These are phyloP conservation scores for Moesziomyces aphidis DNA, from an alignment of 1,284 basidiomycete genomes.

Conservation along the genomic window DNA sequence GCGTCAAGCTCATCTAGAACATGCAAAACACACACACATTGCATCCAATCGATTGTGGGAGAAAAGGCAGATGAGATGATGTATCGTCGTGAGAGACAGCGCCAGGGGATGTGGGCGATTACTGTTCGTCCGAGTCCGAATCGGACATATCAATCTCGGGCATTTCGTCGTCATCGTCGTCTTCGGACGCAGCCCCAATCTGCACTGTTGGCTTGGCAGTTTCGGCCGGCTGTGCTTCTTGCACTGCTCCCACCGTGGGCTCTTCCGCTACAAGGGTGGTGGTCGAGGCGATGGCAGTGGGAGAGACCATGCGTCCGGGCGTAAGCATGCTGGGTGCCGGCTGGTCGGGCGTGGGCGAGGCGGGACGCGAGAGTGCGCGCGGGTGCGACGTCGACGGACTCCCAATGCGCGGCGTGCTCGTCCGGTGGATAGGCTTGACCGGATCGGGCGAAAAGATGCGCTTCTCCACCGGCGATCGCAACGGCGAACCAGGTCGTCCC, in stretches of 20 bases:
- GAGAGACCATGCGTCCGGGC: not conserved
- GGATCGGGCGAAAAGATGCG: conserved; percentile 42
- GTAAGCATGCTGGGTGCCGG: conserved; percentile 1
- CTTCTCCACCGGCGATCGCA: conserved; percentile 16
- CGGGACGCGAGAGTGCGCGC: conserved; percentile 12
- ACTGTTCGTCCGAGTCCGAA: conserved; percentile 36
- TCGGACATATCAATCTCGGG: conserved; percentile 47
- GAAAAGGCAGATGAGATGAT: too few species aligned
- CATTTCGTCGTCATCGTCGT: conserved; percentile 54
- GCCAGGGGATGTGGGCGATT: not conserved
- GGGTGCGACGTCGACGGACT: conserved; percentile 23
- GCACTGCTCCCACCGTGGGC: conserved; percentile 3
- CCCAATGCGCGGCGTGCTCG: conserved; percentile 36
- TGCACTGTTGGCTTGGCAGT: not conserved
- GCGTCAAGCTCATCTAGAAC: not conserved
- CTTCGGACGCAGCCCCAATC: conserved; percentile 15
- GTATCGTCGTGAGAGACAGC: too few species aligned
- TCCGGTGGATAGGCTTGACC: conserved; percentile 35
- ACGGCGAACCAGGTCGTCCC: conserved; percentile 18
- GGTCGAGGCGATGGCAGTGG: not conserved
- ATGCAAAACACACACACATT: not conserved
- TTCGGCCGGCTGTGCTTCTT: not conserved
- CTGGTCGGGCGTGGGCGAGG: conserved; percentile 23
- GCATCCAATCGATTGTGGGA: not conserved
- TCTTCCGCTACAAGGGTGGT: not conserved